Evolutionary conservation across 768 basidiomycete genomes (phyloP).

Genomic region (Auricularia sp.): DNA sequence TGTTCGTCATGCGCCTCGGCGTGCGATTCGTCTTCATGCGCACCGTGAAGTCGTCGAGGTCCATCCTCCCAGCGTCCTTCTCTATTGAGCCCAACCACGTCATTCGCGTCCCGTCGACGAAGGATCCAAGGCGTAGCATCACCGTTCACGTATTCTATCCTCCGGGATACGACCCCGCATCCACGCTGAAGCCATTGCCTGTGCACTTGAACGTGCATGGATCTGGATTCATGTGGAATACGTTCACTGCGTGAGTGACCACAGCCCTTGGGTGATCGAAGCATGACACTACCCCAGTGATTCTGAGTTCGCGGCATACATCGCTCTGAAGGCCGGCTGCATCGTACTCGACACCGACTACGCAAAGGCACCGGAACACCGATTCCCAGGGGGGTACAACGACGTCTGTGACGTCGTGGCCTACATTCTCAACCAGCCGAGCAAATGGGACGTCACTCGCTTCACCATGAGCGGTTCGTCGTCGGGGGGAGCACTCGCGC

Average conservation of each 20-base stretch:
- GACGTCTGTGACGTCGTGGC: not conserved
- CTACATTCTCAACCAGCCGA: not conserved
- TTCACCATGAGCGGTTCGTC: conserved; percentile 3
- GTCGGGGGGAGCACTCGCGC: conserved; percentile 1
- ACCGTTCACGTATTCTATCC: conserved; percentile 7
- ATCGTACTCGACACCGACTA: conserved; percentile 9
- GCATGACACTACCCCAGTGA: not conserved
- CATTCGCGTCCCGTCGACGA: not conserved
- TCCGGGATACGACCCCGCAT: not conserved
- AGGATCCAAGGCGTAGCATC: conserved; percentile 4
- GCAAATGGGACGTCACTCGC: not conserved
- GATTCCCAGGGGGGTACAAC: not conserved
- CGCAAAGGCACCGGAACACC: conserved; percentile 6
- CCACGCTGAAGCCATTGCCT: not conserved
- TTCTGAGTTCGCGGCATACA: not conserved
- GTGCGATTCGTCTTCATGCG: not conserved
- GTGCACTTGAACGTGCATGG: conserved; percentile 8
- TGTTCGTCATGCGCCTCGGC: not conserved
- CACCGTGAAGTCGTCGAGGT: not conserved
- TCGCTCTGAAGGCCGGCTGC: conserved; percentile 4
- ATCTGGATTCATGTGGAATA: not conserved
- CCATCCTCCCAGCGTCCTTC: not conserved
- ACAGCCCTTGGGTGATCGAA: not conserved
- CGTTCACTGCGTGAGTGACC: not conserved
- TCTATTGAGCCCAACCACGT: not conserved